phyloP scores from a whole-genome alignment of 2,329 filamentous ascomycete genomes.

The Thielaviopsis ethacetica region DNA sequence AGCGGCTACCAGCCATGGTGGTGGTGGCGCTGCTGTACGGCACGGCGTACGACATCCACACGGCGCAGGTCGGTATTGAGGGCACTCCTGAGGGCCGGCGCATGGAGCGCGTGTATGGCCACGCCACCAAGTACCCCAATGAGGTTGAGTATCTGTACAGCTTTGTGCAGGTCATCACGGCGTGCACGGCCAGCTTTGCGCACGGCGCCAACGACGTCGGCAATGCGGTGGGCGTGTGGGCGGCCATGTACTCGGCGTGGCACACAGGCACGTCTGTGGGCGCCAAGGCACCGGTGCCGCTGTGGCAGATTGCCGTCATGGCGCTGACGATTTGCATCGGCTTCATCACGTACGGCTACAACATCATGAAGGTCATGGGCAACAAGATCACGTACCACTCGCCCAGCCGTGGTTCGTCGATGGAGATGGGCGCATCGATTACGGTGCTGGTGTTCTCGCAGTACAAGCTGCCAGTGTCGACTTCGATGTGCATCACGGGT shows the following conservation, averaged over 20 bases:
- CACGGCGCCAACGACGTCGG: constrained; percentile 67
- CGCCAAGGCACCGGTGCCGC: constrained; percentile 47
- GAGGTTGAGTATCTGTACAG: constrained; percentile 55
- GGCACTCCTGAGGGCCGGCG: constrained; percentile 59
- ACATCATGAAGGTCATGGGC: constrained; percentile 78
- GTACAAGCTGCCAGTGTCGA: constrained; percentile 59
- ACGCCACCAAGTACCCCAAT: constrained; percentile 50
- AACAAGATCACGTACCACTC: constrained; percentile 64
- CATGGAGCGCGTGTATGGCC: constrained; percentile 50
- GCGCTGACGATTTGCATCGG: constrained; percentile 47
- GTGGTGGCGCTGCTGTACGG: constrained; percentile 53
- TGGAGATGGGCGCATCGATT: constrained; percentile 67
- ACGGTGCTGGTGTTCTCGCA: constrained; percentile 64
- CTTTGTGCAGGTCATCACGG: constrained; percentile 49
- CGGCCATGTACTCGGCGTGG: constrained; percentile 54
- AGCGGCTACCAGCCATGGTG: constrained; percentile 53
- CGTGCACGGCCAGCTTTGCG: constrained; percentile 56
- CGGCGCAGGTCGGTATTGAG: constrained; percentile 50
- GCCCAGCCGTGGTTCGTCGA: constrained; percentile 42
- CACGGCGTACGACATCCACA: constrained; percentile 68
- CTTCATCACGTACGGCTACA: constrained; percentile 62
- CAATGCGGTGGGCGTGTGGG: constrained; percentile 54
- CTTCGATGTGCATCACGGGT: constrained; percentile 65
- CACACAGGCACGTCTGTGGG: constrained; percentile 41
- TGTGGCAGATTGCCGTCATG: constrained; percentile 64